Base-by-base conservation (phyloP, 2,329 filamentous ascomycete species). In the Colletotrichum aenigma region DNA sequence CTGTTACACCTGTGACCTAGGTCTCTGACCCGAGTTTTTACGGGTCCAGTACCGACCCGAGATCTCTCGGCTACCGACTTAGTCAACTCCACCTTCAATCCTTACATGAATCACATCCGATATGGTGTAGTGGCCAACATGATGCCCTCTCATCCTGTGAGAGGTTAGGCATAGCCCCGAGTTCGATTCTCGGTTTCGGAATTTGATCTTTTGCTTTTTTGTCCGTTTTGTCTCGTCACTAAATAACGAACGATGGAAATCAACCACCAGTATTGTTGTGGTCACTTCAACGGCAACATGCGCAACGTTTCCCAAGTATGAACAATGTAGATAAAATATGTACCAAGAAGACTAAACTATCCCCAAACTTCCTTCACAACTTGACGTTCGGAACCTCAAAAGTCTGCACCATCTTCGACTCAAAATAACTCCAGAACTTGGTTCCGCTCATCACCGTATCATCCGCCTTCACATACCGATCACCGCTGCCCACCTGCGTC, bases 381-480 rank as follows among this genome's bases (percentile, higher is more conserved):
- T 78, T 78, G 1, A 83, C 80, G n/a, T 78, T 80, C 2, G 76
- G 67, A 16, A 86, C 73, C 73, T 86, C 85, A 67, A 86, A 86
- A 0, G 84, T 86, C 79, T 85, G 83, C 4, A 86, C 81, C 71
- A 78, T 78, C 52, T 83, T 81, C 12, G 72, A 81, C 21, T 79
- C 80, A 71, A 87, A 85, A 13, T 80, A 81, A 6, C 83, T 82
- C 82, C 82, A 83, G 67, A 86, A 86, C 73, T 80, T 83, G 1
- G 78, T 82, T 24, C 84, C 83, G 43, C 77, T 82, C 4, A 86
- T 77, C 4, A 66, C 74, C 1, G 82, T 85, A 73, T 84, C 84
- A 21, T 74, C 78, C 61, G 80, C 79, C 21, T 78, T 76, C 16
- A 80, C 83, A 74, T 86, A 86, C 56, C 79, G 79, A n/a, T 80